These are phyloP conservation scores for Plasmodium malariae DNA, from an alignment of 169 alveolate genomes.

Conservation along the genomic window DNA sequence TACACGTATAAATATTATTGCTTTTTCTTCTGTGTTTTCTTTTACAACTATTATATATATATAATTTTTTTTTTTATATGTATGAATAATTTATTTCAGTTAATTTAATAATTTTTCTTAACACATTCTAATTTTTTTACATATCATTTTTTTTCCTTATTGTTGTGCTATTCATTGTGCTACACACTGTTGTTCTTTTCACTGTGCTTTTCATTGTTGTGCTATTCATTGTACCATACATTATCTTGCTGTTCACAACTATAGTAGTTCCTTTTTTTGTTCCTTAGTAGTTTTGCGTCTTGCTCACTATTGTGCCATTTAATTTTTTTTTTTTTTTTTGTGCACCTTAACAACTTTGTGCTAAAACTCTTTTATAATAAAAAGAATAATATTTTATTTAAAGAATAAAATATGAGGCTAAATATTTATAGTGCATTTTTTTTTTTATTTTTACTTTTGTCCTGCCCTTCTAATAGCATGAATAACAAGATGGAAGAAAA, in stretches of 20 bases:
- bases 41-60: neutral
- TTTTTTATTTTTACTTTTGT: neutral
- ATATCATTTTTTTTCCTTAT: too few relatives aligned
- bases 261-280: neutral
- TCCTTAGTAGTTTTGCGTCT: neutral
- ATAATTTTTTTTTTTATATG: neutral
- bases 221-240: too few relatives aligned
- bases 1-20: neutral
- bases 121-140: neutral
- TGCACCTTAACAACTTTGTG: neutral
- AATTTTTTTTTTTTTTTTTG: conserved; percentile 9
- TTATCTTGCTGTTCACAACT: neutral
- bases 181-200: too few relatives aligned
- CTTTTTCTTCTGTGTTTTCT: conserved; percentile 6
- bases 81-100: neutral
- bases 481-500: conserved; percentile 25
- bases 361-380: neutral
- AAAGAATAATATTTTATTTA: conserved; percentile 17
- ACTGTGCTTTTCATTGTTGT: too few relatives aligned
- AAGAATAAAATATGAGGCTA: conserved; percentile 37
- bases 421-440: conserved; percentile 11
- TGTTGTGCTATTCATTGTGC: too few relatives aligned
- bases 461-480: neutral
- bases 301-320: too few relatives aligned
- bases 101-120: neutral